A percentile compares a stretch with the other conserved stretches of the same genome.
phyloP scores from a whole-genome alignment of 1,139 yeast genomes.

The Geotrichum restrictum region DNA sequence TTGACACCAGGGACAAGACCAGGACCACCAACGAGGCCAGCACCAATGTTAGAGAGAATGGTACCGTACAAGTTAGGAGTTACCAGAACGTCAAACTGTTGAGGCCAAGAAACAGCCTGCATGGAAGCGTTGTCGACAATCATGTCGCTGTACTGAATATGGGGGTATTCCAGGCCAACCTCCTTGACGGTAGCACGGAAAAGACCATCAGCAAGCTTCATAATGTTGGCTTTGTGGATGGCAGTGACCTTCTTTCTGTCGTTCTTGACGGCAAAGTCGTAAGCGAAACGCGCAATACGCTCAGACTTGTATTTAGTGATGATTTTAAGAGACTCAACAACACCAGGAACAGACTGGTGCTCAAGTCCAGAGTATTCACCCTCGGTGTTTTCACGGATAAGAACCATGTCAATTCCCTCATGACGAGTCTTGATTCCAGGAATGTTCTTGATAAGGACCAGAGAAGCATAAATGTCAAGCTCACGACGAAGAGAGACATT shows the following conservation, averaged over 20 bases:
- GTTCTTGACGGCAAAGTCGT: constrained; percentile 90
- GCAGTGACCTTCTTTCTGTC: constrained; percentile 91
- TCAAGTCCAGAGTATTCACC: constrained; percentile 99
- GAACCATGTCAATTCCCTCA: constrained; percentile 83
- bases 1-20: constrained; percentile 98
- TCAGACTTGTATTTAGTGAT: constrained; percentile 93
- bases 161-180: constrained; percentile 86
- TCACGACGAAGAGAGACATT: constrained; percentile 97
- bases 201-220: constrained; percentile 98
- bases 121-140: constrained; percentile 98
- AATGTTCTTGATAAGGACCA: constrained; percentile 86
- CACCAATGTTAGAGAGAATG: constrained; percentile 95
- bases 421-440: constrained; percentile 92
- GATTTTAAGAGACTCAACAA: constrained; percentile 92
- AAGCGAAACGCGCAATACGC: constrained; percentile 95
- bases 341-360: constrained; percentile 97
- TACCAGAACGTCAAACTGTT: constrained; percentile 95
- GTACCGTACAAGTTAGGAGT: constrained; percentile 98
- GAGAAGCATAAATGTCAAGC: constrained; percentile 89
- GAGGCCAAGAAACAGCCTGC: constrained; percentile 98
- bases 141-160: constrained; percentile 79
- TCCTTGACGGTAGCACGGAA: constrained; percentile 92
- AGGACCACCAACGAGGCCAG: constrained; percentile 97
- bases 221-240: constrained; percentile 97
- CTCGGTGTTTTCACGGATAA: constrained; percentile 96